Evolutionary conservation across 768 basidiomycete species (phyloP).

Genomic region (Chalciporus pseudorubinellus): DNA sequence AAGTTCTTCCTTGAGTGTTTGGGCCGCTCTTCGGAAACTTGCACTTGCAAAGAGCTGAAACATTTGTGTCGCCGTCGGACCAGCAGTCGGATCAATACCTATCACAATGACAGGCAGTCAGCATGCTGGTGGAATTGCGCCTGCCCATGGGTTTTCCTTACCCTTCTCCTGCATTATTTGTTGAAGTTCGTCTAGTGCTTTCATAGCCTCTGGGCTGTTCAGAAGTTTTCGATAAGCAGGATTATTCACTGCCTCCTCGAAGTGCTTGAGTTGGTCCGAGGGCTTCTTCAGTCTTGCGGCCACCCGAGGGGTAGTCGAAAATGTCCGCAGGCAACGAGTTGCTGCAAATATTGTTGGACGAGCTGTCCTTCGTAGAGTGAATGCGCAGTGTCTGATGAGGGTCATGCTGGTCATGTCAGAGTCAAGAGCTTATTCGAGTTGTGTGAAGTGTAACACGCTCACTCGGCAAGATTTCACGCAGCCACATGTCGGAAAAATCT

Average conservation of each 20-base stretch:
- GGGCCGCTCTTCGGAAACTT: slow-evolving; percentile 50
- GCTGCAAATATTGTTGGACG: slow-evolving; percentile 10
- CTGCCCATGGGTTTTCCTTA: slow-evolving; percentile 11
- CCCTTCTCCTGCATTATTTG: slow-evolving; percentile 50
- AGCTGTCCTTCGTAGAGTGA: slow-evolving; percentile 14
- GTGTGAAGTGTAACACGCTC: too few relatives aligned
- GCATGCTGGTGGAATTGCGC: background rate
- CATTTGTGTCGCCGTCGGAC: slow-evolving; percentile 52
- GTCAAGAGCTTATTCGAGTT: background rate
- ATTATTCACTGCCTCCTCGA: slow-evolving; percentile 41
- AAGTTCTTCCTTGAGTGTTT: slow-evolving; percentile 47
- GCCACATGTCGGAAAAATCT: too few relatives aligned
- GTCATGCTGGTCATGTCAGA: slow-evolving; percentile 17
- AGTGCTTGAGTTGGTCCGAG: slow-evolving; percentile 37
- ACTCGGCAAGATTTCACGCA: too few relatives aligned
- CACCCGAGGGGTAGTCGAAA: slow-evolving; percentile 30
- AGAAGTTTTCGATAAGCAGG: slow-evolving; percentile 46
- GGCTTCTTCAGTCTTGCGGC: slow-evolving; percentile 27
- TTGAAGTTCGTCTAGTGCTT: slow-evolving; percentile 45
- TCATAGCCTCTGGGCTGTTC: slow-evolving; percentile 48
- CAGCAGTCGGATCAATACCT: slow-evolving; percentile 50
- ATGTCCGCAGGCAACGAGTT: slow-evolving; percentile 20
- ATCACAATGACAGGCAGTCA: background rate
- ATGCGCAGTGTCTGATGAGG: slow-evolving; percentile 14
- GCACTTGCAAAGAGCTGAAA: slow-evolving; percentile 51